Conservation (phyloP, 192 early-diverging fungal genomes). For the Rhizoclosmatium globosum region DNA sequence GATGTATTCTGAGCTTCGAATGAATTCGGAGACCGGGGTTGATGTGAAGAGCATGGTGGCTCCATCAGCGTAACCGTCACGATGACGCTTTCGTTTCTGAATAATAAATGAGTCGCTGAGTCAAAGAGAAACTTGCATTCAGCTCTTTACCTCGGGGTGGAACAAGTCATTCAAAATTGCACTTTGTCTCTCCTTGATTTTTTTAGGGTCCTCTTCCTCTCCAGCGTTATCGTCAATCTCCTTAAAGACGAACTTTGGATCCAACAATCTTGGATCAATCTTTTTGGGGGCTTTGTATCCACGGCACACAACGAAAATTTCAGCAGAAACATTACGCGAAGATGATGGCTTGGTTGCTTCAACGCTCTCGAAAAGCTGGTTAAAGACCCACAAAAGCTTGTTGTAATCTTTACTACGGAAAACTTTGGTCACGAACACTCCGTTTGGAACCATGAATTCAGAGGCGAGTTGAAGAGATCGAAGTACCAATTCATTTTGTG, state of each 20-base stretch:
- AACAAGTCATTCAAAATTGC: slow-evolving; percentile 78
- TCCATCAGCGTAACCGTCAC: slow-evolving; percentile 97
- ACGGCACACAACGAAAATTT: slow-evolving; percentile 98
- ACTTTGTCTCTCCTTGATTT: slow-evolving; percentile 59
- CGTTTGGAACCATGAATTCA: slow-evolving; percentile 90
- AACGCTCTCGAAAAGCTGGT: slow-evolving; percentile 94
- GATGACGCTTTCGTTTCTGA: slow-evolving; percentile 83
- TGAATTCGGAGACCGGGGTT: slow-evolving; percentile 79
- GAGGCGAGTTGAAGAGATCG: slow-evolving; percentile 92
- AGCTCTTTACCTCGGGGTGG: slow-evolving; percentile 72
- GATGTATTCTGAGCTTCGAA: slow-evolving; percentile 81
- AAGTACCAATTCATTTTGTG: slow-evolving; percentile 92
- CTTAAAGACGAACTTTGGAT: slow-evolving; percentile 93
- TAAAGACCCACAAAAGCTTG: slow-evolving; percentile 97
- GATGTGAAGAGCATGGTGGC: slow-evolving; percentile 88
- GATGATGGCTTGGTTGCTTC: slow-evolving; percentile 98
- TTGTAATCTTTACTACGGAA: slow-evolving; percentile 99
- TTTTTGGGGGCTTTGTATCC: slow-evolving; percentile 93
- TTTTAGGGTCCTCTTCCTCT: slow-evolving; percentile 58
- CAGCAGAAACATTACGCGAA: slow-evolving; percentile 97
- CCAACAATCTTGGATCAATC: slow-evolving; percentile 93
- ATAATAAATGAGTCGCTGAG: background rate
- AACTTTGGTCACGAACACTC: slow-evolving; percentile 97
- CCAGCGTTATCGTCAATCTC: slow-evolving; percentile 77
- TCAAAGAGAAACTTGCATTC: background rate